Base-by-base conservation (phyloP, 805 yeast species). In the Brettanomyces sp. region DNA sequence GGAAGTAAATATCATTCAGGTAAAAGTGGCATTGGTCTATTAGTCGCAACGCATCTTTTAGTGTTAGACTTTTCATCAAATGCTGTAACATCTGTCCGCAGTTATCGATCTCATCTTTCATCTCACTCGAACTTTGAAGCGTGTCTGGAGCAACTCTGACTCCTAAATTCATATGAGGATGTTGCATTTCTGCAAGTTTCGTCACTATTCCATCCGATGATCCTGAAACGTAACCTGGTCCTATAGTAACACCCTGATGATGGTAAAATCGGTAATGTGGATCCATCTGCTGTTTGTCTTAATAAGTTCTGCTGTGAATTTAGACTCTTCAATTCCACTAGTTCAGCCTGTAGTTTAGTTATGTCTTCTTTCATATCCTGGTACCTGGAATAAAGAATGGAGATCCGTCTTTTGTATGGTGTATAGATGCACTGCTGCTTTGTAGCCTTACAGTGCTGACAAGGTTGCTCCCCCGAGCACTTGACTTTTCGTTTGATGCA, bases 401-500 rank as follows among this genome's bases (percentile, higher is more conserved):
- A 52, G 11, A 57, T 48, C 24, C 59, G 49, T 37, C 45, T 53
- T 18, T 56, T 55, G 39, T 50, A 48, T 9, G 60, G 60, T 3
- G 48, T 42, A 42, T 57, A 59, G 14, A 53, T 51, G 39, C 63
- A 59, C 4, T 46, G 41, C 1, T 38, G 24, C 4, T 38, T 44
- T 11, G 49, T 12, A 4, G 39, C 47, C 3, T 5, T 18, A 39
- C 63, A 59, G 32, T 45, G 46, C 6, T 45, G 12, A 40, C 63
- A 59, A 8, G 62, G 62, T 5, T 41, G 47, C 23, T 52, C 56
- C 2, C 63, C 62, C 3, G 61, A 51, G 36, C 63, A 59, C 44
- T 48, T 52, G 6, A 49, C 49, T 44, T 57, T 59, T 30, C 49
- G 50, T 32, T 47, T 38, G 40, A 50, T 56, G 43, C 63, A 59